Percentiles rank a stretch among this genome's conserved stretches.
phyloP scores from a whole-genome alignment of 1,284 basidiomycete genomes.

The Trichosporon coremiiforme region DNA sequence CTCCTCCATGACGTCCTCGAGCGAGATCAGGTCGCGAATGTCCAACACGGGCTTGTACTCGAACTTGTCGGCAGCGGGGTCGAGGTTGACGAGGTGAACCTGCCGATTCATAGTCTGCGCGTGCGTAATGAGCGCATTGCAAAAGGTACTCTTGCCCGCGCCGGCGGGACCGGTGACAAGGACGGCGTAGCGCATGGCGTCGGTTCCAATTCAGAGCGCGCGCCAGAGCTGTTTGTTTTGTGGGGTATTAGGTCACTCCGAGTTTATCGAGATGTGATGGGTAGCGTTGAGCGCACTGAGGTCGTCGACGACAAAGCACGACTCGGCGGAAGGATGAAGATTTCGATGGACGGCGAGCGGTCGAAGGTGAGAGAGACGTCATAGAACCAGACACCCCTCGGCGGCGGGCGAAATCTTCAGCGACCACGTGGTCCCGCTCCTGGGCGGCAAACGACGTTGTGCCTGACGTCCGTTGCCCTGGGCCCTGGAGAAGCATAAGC shows the following conservation, averaged over 20 bases:
- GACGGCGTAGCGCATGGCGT: slow-evolving; percentile 82
- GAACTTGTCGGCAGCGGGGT: slow-evolving; percentile 93
- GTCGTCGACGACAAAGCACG: too few species aligned
- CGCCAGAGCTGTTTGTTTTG: too few species aligned
- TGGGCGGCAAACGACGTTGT: background rate
- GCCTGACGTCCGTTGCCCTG: background rate
- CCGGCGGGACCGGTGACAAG: slow-evolving; percentile 77
- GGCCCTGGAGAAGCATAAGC: background rate
- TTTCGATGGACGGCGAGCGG: background rate
- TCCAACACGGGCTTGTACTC: slow-evolving; percentile 93
- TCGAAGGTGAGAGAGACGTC: slow-evolving; percentile 10
- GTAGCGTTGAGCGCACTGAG: background rate
- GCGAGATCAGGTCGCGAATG: slow-evolving; percentile 87
- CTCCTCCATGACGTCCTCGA: slow-evolving; percentile 97
- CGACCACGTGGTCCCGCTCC: background rate
- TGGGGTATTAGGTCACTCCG: too few species aligned
- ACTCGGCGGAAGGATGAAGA: slow-evolving; percentile 3
- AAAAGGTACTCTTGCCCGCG: slow-evolving; percentile 97
- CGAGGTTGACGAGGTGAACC: slow-evolving; percentile 94
- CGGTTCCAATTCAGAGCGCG: too few species aligned
- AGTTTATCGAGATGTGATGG: too few species aligned
- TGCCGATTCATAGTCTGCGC: slow-evolving; percentile 78
- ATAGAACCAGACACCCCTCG: background rate
- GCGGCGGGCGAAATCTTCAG: slow-evolving; percentile 6
- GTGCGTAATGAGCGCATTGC: slow-evolving; percentile 85